phyloP scores from a whole-genome alignment of 2,329 filamentous ascomycete genomes.

The Venturia effusa region DNA sequence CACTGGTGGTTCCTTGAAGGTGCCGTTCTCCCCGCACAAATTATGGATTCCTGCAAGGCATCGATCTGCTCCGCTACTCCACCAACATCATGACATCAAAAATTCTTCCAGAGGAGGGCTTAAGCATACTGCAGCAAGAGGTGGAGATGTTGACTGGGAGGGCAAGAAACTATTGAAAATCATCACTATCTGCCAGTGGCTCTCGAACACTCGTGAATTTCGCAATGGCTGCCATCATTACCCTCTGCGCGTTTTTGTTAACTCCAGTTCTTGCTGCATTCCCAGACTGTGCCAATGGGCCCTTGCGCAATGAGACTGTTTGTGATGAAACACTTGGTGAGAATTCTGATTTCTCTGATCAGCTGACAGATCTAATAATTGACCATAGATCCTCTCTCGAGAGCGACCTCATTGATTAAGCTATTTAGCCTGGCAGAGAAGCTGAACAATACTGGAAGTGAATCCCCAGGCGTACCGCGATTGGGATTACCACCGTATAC shows the following conservation, averaged over 20 bases:
- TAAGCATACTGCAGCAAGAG: neutral
- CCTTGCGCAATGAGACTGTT: slow-evolving; percentile 38
- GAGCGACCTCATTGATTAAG: slow-evolving; percentile 39
- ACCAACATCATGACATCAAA: neutral
- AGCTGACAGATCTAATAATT: slow-evolving; percentile 8
- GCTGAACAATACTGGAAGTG: slow-evolving; percentile 41
- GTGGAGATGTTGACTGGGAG: neutral
- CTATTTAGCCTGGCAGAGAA: slow-evolving; percentile 44
- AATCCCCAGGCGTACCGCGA: slow-evolving; percentile 40
- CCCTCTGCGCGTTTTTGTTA: neutral
- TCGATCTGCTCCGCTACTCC: neutral
- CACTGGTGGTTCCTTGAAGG: neutral
- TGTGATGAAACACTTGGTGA: slow-evolving; percentile 35
- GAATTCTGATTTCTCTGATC: neutral
- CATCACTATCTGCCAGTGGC: too few relatives aligned
- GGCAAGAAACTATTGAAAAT: neutral
- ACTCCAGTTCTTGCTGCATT: slow-evolving; percentile 21
- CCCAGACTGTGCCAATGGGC: slow-evolving; percentile 42
- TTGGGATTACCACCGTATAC: slow-evolving; percentile 48
- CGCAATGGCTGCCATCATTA: neutral
- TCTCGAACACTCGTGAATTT: neutral
- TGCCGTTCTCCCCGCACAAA: neutral
- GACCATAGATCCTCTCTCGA: slow-evolving; percentile 20
- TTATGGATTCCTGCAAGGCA: neutral
- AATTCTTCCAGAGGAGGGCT: neutral